These are phyloP conservation scores for Lactarius hatsudake DNA, from an alignment of 768 basidiomycete species.

Conservation along the genomic window DNA sequence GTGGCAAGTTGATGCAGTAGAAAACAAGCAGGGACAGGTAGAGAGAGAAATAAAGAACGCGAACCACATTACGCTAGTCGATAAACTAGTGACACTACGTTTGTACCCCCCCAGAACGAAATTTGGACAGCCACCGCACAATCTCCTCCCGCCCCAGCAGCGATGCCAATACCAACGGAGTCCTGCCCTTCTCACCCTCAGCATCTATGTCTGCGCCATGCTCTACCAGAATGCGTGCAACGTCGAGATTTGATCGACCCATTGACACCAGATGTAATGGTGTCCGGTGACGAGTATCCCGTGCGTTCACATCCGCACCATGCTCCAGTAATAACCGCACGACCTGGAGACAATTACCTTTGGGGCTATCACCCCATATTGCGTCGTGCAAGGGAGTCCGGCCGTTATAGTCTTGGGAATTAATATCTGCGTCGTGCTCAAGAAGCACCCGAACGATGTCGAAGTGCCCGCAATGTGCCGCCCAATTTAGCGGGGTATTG, in stretches of 20 bases:
- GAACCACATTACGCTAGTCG: not conserved
- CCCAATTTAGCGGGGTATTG: not conserved
- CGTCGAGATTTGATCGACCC: not conserved
- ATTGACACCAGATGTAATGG: not conserved
- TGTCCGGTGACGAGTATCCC: not conserved
- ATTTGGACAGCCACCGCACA: not conserved
- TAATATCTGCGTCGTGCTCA: not conserved
- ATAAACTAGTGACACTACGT: not conserved
- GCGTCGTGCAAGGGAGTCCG: not conserved
- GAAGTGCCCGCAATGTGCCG: not conserved
- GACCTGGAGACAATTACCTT: not conserved
- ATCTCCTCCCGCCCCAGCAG: not conserved
- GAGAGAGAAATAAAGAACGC: too few relatives aligned
- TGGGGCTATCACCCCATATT: not conserved
- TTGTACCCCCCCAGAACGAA: not conserved
- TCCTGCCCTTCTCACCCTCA: not conserved
- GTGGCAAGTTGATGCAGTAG: not conserved
- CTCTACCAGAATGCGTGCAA: not conserved
- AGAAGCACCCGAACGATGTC: not conserved
- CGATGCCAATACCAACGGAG: not conserved
- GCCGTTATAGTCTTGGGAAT: not conserved
- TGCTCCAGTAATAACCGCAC: not conserved
- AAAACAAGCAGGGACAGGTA: not conserved
- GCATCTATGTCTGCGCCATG: not conserved
- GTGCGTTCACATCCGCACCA: not conserved